Evolutionary conservation across 176 grass and related monocot species (phyloP), one percentile per base, ranked within the genome.

Genomic region (Musa beccarii): DNA sequence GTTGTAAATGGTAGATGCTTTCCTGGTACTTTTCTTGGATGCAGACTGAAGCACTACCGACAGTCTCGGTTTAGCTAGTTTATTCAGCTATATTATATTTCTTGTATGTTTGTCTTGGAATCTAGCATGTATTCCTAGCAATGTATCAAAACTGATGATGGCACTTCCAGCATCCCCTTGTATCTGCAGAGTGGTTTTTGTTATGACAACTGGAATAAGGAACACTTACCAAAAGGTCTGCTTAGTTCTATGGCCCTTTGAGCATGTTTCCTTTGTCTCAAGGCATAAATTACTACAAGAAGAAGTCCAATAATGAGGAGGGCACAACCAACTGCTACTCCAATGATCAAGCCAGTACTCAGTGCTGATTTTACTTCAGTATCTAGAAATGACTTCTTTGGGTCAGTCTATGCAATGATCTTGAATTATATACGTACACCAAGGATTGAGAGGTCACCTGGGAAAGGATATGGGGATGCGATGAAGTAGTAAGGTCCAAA

Each of bases 201-300:
- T 21, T 15, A 21, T 62, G 57, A 62, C 15, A n/a, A 62, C 34
- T 43, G 34, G 64, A 16, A 73, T 10, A 0, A 8, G 53, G 11
- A 22, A 74, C 55, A 51, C 59, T 20, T 69, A 98, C 95, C 95
- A 20, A 99, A 99, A 12, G 90, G 90, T 43, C 85, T 89, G 56
- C 91, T 89, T 52, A 87, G 86, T 83, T 99, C 86, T 62, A 87
- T 84, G 0, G 91, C 88, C 83, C 86, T 94, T 80, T 89, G 82
- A 54, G 88, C 91, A 0, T 63, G 81, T 53, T 73, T 72, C 79
- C 83, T 86, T 69, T 92, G 90, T 72, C 83, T 83, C 11, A 91
- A 59, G 6, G 88, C 95, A 67, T 92, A 99, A 55, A 79, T 50
- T 1, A 81, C 81, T 10, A 86, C 84, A 52, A 79, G 84, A 2